These are phyloP conservation scores for Rutstroemia sp. DNA, from an alignment of 2,329 filamentous ascomycete species.

Conservation along the genomic window DNA sequence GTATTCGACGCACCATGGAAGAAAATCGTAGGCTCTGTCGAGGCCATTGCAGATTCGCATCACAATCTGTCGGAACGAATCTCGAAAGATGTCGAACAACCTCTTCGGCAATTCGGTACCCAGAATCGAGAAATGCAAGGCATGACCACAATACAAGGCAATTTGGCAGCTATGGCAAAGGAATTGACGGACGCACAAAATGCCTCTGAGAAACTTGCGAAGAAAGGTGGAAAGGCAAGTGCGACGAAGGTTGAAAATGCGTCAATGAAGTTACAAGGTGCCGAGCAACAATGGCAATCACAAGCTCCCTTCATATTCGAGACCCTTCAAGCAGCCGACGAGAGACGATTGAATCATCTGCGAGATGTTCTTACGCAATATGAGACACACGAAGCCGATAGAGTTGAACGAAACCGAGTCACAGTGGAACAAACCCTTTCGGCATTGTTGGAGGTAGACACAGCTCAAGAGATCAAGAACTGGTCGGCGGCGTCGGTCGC, in stretches of 20 bases:
- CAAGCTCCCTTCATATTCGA: constrained; percentile 95
- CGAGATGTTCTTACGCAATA: constrained; percentile 88
- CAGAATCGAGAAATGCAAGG: constrained; percentile 70
- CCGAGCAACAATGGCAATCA: constrained; percentile 83
- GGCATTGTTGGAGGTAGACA: constrained; percentile 77
- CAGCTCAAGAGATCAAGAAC: constrained; percentile 74
- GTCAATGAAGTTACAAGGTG: constrained; percentile 63
- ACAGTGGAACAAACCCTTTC: constrained; percentile 76
- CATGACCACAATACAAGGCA: constrained; percentile 74
- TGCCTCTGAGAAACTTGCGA: constrained; percentile 75
- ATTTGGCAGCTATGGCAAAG: constrained; percentile 71
- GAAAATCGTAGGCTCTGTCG: constrained; percentile 72
- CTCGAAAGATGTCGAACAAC: constrained; percentile 79
- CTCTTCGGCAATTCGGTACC: constrained; percentile 67
- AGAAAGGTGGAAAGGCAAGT: constrained; percentile 70
- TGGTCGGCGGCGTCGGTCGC: constrained; percentile 44
- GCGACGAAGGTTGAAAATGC: constrained; percentile 72
- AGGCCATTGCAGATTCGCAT: constrained; percentile 77
- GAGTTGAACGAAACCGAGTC: constrained; percentile 67
- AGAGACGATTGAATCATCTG: constrained; percentile 80
- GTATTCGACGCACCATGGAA: constrained; percentile 89
- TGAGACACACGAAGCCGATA: constrained; percentile 86
- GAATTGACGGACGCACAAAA: constrained; percentile 80
- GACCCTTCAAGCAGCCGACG: constrained; percentile 82
- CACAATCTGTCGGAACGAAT: constrained; percentile 72